Evolutionary conservation across 208 protist species (phyloP).

Genomic region (Leishmania amazonensis): DNA sequence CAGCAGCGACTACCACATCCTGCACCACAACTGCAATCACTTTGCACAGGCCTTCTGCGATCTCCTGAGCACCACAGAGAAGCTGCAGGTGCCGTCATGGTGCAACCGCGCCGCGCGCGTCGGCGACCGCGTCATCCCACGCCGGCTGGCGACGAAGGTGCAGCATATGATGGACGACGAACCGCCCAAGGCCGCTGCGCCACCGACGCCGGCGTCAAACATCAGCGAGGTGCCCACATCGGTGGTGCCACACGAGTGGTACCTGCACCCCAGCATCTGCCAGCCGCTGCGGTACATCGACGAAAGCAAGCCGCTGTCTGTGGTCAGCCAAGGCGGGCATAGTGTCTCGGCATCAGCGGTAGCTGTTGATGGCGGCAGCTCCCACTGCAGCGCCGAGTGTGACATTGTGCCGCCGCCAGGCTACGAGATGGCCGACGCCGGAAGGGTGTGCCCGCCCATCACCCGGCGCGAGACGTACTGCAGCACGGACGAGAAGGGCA

Average conservation of each 20-base stretch:
- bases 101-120: constrained; percentile 88
- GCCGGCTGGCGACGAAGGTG: constrained; percentile 69
- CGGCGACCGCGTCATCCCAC: constrained; percentile 68
- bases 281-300: constrained; percentile 59
- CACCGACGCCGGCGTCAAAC: constrained; percentile 18
- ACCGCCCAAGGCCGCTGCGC: constrained; percentile 52
- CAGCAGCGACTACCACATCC: constrained; percentile 87
- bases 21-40: constrained; percentile 93
- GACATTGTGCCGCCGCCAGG: constrained; percentile 16
- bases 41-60: constrained; percentile 85
- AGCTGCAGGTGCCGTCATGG: constrained; percentile 77
- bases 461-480: constrained; percentile 12
- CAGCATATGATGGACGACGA: constrained; percentile 79
- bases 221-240: constrained; percentile 67
- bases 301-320: background rate
- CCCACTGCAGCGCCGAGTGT: constrained; percentile 18
- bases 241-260: constrained; percentile 77
- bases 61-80: constrained; percentile 74
- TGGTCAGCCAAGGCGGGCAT: background rate
- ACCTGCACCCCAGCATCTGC: constrained; percentile 63
- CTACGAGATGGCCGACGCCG: constrained; percentile 12
- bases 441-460: constrained; percentile 6
- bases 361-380: background rate
- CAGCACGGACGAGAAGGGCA: constrained; percentile 23
- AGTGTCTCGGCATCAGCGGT: background rate